Percentiles rank a stretch among this genome's conserved stretches.
Conservation (phyloP, 2,329 filamentous ascomycete species). For the Lachnellula occidentalis region DNA sequence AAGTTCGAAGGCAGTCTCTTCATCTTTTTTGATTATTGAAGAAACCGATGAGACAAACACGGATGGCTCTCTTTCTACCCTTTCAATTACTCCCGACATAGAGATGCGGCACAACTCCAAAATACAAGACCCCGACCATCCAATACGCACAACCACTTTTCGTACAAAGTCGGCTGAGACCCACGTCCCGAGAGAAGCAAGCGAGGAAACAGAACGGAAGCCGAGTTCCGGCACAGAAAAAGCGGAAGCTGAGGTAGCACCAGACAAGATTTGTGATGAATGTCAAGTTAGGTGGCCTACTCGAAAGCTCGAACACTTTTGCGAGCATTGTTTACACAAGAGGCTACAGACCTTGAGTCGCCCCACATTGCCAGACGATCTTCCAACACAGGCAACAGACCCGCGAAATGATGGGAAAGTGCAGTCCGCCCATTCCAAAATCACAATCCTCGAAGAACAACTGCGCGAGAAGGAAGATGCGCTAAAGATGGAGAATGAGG, state of each 20-base stretch:
- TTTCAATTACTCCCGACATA: neutral
- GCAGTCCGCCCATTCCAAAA: neutral
- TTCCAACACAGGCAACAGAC: neutral
- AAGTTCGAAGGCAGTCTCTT: neutral
- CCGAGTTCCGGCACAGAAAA: neutral
- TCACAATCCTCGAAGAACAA: neutral
- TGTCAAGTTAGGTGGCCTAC: neutral
- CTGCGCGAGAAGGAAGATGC: neutral
- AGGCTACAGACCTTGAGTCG: neutral
- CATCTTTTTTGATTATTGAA: neutral
- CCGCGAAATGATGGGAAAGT: neutral
- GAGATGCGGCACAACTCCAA: too few relatives aligned
- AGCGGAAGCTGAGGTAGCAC: neutral
- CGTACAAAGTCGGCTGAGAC: too few relatives aligned
- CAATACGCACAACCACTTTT: too few relatives aligned
- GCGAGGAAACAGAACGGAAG: too few relatives aligned
- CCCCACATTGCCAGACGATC: neutral
- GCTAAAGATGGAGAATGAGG: neutral
- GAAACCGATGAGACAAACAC: neutral
- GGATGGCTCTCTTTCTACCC: neutral
- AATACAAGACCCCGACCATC: too few relatives aligned
- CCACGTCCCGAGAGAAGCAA: too few relatives aligned
- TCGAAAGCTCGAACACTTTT: neutral
- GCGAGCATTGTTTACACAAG: neutral
- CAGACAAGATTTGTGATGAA: neutral